Conservation (phyloP, 371 early-diverging fungal species). For the Actinomortierella ambigua region DNA sequence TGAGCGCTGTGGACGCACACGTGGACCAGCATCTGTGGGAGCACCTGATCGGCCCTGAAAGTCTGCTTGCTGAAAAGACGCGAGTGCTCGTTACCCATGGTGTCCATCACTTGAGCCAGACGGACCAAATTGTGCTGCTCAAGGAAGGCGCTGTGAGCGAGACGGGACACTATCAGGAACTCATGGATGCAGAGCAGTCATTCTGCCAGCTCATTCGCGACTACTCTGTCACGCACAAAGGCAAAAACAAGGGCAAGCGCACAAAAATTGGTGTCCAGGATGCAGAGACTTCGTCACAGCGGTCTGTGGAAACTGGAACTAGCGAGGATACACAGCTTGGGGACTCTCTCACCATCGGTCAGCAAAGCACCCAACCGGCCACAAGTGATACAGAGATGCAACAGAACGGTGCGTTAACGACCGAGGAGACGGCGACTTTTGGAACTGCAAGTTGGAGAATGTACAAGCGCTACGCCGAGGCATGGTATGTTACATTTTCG, state of each 20-base stretch:
- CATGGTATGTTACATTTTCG: constrained; percentile 80
- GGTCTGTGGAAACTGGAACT: no score
- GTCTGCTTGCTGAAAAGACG: constrained; percentile 78
- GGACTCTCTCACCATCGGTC: no score
- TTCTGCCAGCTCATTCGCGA: constrained; percentile 60
- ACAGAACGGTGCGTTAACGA: no score
- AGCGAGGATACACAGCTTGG: no score
- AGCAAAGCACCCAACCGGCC: no score
- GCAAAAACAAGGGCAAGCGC: no score
- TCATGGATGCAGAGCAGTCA: constrained; percentile 35
- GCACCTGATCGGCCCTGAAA: constrained; percentile 78
- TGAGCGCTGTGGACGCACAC: constrained; percentile 91
- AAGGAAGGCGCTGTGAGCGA: constrained; percentile 76
- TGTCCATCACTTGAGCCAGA: constrained; percentile 76
- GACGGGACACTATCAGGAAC: constrained; percentile 54
- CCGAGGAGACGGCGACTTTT: no score
- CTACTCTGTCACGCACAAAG: constrained; percentile 26
- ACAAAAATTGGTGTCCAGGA: no score
- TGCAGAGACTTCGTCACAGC: no score
- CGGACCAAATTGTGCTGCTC: constrained; percentile 79
- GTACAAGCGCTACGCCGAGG: constrained; percentile 76
- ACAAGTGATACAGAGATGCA: no score
- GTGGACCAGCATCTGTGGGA: constrained; percentile 84
- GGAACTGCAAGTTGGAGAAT: constrained; percentile 80
- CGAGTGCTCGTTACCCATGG: constrained; percentile 94